A percentile compares a stretch with the other conserved stretches of the same genome.
Conservation (phyloP, 495 filamentous ascomycete species). For the Lasiosphaeria ovina region DNA sequence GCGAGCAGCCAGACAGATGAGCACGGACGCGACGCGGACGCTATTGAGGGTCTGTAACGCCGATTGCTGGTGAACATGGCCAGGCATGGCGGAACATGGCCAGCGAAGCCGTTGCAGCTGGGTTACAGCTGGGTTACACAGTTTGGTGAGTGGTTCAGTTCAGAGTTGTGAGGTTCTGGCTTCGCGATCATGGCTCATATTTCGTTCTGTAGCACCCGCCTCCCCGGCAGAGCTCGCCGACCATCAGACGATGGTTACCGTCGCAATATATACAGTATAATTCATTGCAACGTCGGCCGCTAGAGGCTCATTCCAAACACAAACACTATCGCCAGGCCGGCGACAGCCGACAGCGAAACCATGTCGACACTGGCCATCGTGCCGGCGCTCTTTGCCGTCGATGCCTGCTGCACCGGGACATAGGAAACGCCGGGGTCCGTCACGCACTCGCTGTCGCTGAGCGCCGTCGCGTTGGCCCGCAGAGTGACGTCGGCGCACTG, state of each 20-base stretch:
- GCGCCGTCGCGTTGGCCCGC: conserved; percentile 39
- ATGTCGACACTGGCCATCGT: conserved; percentile 23
- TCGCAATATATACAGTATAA: not conserved
- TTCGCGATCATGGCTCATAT: not conserved
- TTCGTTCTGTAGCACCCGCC: not conserved
- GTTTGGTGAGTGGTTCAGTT: too few relatives aligned
- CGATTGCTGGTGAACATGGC: too few relatives aligned
- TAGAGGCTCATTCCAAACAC: conserved; percentile 29
- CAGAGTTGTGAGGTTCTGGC: not conserved
- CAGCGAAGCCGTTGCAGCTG: too few relatives aligned
- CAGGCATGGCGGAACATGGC: too few relatives aligned
- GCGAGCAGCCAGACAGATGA: conserved; percentile 28
- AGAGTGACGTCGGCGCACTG: conserved; percentile 66
- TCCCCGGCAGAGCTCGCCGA: too few relatives aligned
- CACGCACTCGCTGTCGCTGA: conserved; percentile 44
- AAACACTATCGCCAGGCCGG: conserved; percentile 55
- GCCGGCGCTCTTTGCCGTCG: conserved; percentile 16
- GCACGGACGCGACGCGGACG: not conserved
- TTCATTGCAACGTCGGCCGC: conserved; percentile 1
- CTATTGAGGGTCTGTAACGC: too few relatives aligned
- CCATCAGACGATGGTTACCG: too few relatives aligned
- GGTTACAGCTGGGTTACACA: too few relatives aligned
- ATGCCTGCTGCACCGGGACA: conserved; percentile 16
- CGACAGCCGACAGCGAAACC: conserved; percentile 48
- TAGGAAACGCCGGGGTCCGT: conserved; percentile 42